Conservation (phyloP, 768 basidiomycete genomes). For the Lactifluus subvellereus region DNA sequence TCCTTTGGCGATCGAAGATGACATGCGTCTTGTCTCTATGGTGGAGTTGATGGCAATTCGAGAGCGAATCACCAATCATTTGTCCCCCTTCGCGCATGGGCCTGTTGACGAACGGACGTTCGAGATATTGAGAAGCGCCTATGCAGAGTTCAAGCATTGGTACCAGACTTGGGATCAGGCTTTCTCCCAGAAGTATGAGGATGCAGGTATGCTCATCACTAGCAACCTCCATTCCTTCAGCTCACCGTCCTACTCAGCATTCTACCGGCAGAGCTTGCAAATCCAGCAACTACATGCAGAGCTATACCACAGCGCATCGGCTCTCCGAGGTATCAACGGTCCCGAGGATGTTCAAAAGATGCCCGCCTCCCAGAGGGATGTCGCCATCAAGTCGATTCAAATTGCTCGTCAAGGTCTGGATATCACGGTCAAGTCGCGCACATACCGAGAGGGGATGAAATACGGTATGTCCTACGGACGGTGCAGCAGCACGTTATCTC, state of each 20-base stretch:
- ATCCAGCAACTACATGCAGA: conserved; percentile 87
- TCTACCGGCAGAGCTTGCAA: conserved; percentile 83
- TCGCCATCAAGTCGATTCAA: conserved; percentile 77
- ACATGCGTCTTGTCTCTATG: conserved; percentile 91
- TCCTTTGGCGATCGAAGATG: conserved; percentile 85
- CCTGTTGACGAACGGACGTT: conserved; percentile 73
- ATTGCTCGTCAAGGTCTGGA: conserved; percentile 78
- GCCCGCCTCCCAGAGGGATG: conserved; percentile 67
- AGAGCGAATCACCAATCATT: conserved; percentile 76
- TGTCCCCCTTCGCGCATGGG: conserved; percentile 68
- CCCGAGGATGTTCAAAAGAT: conserved; percentile 84
- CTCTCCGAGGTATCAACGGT: conserved; percentile 74
- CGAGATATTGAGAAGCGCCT: conserved; percentile 63
- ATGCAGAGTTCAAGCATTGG: conserved; percentile 76
- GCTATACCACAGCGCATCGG: conserved; percentile 79
- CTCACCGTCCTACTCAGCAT: conserved; percentile 40
- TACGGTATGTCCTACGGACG: conserved; percentile 53
- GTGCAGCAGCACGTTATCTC: not conserved
- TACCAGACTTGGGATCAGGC: conserved; percentile 72
- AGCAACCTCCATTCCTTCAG: not conserved
- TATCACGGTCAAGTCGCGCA: conserved; percentile 76
- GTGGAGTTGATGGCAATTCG: conserved; percentile 89
- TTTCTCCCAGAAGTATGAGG: conserved; percentile 77
- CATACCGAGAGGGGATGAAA: conserved; percentile 88
- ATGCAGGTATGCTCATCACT: conserved; percentile 51